A percentile compares a stretch with the other conserved stretches of the same genome.
Evolutionary conservation across 1,284 basidiomycete species (phyloP).

Genomic region (Heterobasidion irregulare): DNA sequence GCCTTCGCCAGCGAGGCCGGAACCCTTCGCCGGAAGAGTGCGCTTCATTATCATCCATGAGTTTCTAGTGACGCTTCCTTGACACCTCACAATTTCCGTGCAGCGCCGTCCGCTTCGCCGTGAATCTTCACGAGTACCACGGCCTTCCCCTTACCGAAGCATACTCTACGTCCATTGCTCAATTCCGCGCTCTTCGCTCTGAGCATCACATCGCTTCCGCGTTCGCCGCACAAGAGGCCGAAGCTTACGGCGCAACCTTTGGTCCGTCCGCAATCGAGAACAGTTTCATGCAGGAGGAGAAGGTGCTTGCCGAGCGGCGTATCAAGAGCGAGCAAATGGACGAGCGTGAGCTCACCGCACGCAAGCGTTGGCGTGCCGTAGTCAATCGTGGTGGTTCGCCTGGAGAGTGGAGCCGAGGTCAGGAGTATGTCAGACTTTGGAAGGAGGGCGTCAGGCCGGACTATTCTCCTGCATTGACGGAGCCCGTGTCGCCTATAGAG

Average conservation of each 20-base stretch:
- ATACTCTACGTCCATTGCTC: slow-evolving; percentile 72
- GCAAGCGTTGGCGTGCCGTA: slow-evolving; percentile 71
- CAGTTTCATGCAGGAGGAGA: slow-evolving; percentile 54
- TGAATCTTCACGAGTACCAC: slow-evolving; percentile 71
- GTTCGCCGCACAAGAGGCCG: slow-evolving; percentile 78
- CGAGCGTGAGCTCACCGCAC: slow-evolving; percentile 49
- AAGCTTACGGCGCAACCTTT: slow-evolving; percentile 69
- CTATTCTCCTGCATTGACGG: slow-evolving; percentile 45
- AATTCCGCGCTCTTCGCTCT: slow-evolving; percentile 82
- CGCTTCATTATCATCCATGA: slow-evolving; percentile 23
- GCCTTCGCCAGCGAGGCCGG: slow-evolving; percentile 70
- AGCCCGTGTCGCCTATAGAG: slow-evolving; percentile 19
- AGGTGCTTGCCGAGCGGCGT: slow-evolving; percentile 50
- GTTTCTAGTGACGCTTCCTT: slow-evolving; percentile 5
- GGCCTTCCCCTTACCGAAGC: slow-evolving; percentile 67
- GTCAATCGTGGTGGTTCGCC: slow-evolving; percentile 36
- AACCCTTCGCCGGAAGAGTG: slow-evolving; percentile 91
- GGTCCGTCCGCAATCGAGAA: slow-evolving; percentile 52
- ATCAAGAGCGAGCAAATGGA: slow-evolving; percentile 41
- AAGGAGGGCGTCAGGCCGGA: slow-evolving; percentile 58
- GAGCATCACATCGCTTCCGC: slow-evolving; percentile 75
- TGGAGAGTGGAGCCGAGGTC: slow-evolving; percentile 57
- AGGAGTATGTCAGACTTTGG: slow-evolving; percentile 64
- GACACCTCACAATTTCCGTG: slow-evolving; percentile 1
- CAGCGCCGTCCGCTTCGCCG: slow-evolving; percentile 77